Conservation (phyloP, 2,329 filamentous ascomycete species). For the Peltaster fructicola region DNA sequence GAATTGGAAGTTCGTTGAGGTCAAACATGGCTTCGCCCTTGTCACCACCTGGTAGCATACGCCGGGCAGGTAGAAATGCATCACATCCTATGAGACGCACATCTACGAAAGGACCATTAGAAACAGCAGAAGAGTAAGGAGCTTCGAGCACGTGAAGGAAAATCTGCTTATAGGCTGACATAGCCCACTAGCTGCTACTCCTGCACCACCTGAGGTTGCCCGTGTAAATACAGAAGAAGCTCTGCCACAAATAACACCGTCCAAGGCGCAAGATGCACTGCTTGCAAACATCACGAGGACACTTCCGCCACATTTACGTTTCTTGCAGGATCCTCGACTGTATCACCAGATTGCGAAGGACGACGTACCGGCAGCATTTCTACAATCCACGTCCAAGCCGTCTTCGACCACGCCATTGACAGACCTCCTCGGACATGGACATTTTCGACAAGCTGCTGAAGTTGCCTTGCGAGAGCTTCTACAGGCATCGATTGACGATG, state of each 20-base stretch:
- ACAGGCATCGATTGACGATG: conserved; percentile 34
- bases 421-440: conserved; percentile 49
- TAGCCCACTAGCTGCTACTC: conserved; percentile 11
- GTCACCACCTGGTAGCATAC: conserved; percentile 13
- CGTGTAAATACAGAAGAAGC: too few species aligned
- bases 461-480: conserved; percentile 25
- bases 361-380: conserved; percentile 48
- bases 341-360: conserved; percentile 61
- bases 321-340: conserved; percentile 60
- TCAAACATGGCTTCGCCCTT: conserved; percentile 12
- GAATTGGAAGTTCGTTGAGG: conserved; percentile 17
- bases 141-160: too few species aligned
- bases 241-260: too few species aligned
- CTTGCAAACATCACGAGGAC: too few species aligned
- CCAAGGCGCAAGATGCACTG: too few species aligned
- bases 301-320: conserved; percentile 46
- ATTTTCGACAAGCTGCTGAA: conserved; percentile 50
- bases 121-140: conserved; percentile 50
- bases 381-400: conserved; percentile 48
- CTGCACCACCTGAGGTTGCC: conserved; percentile 3
- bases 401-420: conserved; percentile 45
- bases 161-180: too few species aligned
- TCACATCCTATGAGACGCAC: conserved; percentile 36
- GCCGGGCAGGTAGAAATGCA: conserved; percentile 15
- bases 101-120: conserved; percentile 62